Conservation (phyloP, 257 asterid species). For the Asclepias syriaca region DNA sequence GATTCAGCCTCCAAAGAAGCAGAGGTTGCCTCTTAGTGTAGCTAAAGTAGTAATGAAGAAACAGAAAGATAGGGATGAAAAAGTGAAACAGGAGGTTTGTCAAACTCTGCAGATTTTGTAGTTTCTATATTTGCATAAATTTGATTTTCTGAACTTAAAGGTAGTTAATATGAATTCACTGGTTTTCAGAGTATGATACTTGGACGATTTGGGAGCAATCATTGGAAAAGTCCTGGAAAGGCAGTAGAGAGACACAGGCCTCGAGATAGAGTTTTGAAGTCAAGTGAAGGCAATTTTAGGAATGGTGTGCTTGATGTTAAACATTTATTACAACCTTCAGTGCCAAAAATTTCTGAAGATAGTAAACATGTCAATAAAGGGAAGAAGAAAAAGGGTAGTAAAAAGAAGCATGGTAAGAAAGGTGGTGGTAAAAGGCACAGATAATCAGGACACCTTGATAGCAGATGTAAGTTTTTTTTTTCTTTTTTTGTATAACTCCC, state of each 20-base stretch:
- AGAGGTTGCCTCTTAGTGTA: slow-evolving; percentile 81
- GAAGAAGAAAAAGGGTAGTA: slow-evolving; percentile 51
- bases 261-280: slow-evolving; percentile 61
- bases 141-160: background rate
- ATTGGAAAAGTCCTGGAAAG: slow-evolving; percentile 35
- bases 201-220: slow-evolving; percentile 47
- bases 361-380: slow-evolving; percentile 31
- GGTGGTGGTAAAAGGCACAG: slow-evolving; percentile 53
- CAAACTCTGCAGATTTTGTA: slow-evolving; percentile 1
- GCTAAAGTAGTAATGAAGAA: slow-evolving; percentile 75
- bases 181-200: slow-evolving; percentile 53
- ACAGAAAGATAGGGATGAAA: slow-evolving; percentile 73
- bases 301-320: slow-evolving; percentile 84
- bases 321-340: slow-evolving; percentile 44
- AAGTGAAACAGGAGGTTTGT: slow-evolving; percentile 58
- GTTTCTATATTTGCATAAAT: background rate
- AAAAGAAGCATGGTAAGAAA: slow-evolving; percentile 46
- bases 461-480: background rate
- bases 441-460: slow-evolving; percentile 13
- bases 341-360: slow-evolving; percentile 32
- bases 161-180: slow-evolving; percentile 13
- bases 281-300: slow-evolving; percentile 65
- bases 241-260: slow-evolving; percentile 44
- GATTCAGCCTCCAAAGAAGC: slow-evolving; percentile 68
- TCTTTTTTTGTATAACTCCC: background rate